Conservation (phyloP, 345 rosid genomes). For the Lumnitzera racemosa region DNA sequence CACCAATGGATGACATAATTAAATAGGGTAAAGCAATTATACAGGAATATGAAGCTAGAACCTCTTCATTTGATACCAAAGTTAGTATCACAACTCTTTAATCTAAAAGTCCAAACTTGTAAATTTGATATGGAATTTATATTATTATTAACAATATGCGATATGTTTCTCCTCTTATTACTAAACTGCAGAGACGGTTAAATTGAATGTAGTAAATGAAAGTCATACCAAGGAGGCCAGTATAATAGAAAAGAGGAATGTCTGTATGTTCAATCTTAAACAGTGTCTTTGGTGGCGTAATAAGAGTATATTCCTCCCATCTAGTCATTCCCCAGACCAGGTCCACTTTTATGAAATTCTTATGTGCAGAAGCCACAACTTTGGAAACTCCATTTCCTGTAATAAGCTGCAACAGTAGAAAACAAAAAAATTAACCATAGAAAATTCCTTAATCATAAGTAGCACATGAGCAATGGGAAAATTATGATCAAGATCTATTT, state of each 20-base stretch:
- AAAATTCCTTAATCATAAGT: too few relatives aligned
- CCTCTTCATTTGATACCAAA: too few relatives aligned
- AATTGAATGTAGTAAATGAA: neutral
- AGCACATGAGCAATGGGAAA: neutral
- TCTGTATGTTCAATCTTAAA: conserved; percentile 12
- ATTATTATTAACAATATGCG: too few relatives aligned
- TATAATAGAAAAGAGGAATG: conserved; percentile 15
- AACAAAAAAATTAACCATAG: neutral
- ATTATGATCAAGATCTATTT: too few relatives aligned
- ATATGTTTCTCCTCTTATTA: neutral
- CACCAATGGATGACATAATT: too few relatives aligned
- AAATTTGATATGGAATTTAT: too few relatives aligned
- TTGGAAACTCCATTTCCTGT: conserved; percentile 12
- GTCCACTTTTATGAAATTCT: conserved; percentile 10
- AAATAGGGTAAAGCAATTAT: too few relatives aligned
- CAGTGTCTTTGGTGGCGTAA: neutral
- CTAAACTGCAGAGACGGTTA: neutral
- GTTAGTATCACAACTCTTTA: too few relatives aligned
- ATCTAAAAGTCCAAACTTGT: too few relatives aligned
- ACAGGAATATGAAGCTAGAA: too few relatives aligned
- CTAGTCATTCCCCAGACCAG: conserved; percentile 11
- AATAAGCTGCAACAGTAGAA: conserved; percentile 7
- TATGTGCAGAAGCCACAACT: conserved; percentile 13
- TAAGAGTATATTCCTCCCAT: conserved; percentile 17
- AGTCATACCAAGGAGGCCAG: conserved; percentile 12